These are phyloP conservation scores for Aspergillus brunneoviolaceus DNA, from an alignment of 2,329 filamentous ascomycete species.

Conservation along the genomic window DNA sequence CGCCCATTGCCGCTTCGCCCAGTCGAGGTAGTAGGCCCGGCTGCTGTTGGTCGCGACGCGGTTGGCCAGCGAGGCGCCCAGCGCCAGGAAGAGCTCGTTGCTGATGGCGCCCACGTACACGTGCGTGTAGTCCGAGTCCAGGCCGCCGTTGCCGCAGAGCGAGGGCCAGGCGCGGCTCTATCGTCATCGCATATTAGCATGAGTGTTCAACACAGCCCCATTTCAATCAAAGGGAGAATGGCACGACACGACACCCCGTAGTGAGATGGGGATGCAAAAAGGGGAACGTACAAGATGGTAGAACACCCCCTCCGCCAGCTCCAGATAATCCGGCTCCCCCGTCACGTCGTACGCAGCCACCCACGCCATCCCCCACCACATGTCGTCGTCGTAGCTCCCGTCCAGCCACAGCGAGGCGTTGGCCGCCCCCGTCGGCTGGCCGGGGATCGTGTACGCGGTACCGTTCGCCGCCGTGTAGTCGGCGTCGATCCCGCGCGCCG, in stretches of 20 bases:
- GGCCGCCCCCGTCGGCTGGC: neutral
- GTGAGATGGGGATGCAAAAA: too few relatives aligned
- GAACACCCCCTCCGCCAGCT: slow-evolving; percentile 52
- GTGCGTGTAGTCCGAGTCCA: slow-evolving; percentile 50
- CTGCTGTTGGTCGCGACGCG: slow-evolving; percentile 38
- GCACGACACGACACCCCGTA: too few relatives aligned
- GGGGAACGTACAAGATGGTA: slow-evolving; percentile 38
- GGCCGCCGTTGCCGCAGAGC: slow-evolving; percentile 46
- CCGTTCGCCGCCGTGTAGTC: slow-evolving; percentile 10
- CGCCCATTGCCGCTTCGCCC: slow-evolving; percentile 50
- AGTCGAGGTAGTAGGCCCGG: slow-evolving; percentile 41
- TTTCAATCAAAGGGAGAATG: neutral
- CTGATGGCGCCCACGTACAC: slow-evolving; percentile 55
- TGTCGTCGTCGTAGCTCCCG: slow-evolving; percentile 53
- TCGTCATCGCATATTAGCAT: neutral
- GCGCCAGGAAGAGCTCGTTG: slow-evolving; percentile 57
- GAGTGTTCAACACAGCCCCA: neutral
- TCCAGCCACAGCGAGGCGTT: slow-evolving; percentile 29
- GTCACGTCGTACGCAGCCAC: slow-evolving; percentile 57
- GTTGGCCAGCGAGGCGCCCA: slow-evolving; percentile 57
- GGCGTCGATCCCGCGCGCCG: slow-evolving; percentile 11
- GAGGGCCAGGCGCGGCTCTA: slow-evolving; percentile 43
- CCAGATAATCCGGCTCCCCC: slow-evolving; percentile 45
- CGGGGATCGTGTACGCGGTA: neutral
- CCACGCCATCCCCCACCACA: slow-evolving; percentile 56